phyloP scores from a whole-genome alignment of 2,329 filamentous ascomycete genomes.

The Gnomoniopsis sp. region DNA sequence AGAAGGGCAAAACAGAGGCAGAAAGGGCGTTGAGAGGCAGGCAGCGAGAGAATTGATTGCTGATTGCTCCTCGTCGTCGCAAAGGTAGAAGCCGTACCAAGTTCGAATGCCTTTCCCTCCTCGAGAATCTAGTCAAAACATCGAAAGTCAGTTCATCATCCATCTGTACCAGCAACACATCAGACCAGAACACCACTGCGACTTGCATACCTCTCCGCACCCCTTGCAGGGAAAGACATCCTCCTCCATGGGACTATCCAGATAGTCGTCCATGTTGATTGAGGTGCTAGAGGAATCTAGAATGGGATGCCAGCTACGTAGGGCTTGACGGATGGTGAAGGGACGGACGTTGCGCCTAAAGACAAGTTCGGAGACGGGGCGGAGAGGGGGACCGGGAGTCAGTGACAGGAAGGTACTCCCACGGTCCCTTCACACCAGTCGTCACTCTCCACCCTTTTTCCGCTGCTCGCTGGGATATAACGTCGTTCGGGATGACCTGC shows the following conservation, averaged over 20 bases:
- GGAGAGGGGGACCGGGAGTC: background rate
- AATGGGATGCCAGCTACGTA: background rate
- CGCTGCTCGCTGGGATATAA: too few species aligned
- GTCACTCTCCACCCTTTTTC: too few species aligned
- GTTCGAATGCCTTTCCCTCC: conserved; percentile 96
- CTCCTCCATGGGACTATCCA: conserved; percentile 70
- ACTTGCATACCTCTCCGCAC: conserved; percentile 73
- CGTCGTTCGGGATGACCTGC: too few species aligned
- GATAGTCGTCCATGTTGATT: conserved; percentile 55
- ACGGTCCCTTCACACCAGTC: too few species aligned
- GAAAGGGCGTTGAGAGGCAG: background rate
- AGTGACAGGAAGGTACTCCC: too few species aligned
- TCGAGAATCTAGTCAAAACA: conserved; percentile 72
- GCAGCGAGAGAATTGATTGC: background rate
- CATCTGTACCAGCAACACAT: background rate
- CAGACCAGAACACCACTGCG: background rate
- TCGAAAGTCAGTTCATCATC: conserved; percentile 3
- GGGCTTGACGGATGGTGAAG: background rate
- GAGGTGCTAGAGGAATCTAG: conserved; percentile 4
- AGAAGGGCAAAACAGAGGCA: background rate
- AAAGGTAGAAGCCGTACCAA: conserved; percentile 58
- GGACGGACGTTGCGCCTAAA: background rate
- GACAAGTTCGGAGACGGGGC: background rate
- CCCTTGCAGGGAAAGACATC: conserved; percentile 89
- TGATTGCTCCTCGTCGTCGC: background rate